phyloP scores from a whole-genome alignment of 2,329 filamentous ascomycete genomes.

The Aspergillus proliferans region DNA sequence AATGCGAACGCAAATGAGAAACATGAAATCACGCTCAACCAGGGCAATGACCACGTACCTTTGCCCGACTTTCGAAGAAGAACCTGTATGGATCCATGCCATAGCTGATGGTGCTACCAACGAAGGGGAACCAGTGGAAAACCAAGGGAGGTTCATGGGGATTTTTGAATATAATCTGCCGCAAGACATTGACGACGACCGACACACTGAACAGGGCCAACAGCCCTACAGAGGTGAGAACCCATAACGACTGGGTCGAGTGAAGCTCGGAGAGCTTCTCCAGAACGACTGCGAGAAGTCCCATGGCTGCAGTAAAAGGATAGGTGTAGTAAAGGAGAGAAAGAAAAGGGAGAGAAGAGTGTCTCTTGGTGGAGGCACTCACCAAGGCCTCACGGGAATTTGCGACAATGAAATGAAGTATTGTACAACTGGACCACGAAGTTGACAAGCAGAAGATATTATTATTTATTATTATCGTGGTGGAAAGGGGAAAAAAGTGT shows the following conservation, averaged over 20 bases:
- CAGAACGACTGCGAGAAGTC: slow-evolving; percentile 45
- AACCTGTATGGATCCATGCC: slow-evolving; percentile 74
- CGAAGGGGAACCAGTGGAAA: slow-evolving; percentile 61
- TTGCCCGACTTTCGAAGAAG: slow-evolving; percentile 60
- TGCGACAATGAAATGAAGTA: background rate
- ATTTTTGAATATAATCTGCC: slow-evolving; percentile 74
- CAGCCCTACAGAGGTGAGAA: slow-evolving; percentile 40
- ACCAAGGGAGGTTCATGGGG: slow-evolving; percentile 67
- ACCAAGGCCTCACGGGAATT: background rate
- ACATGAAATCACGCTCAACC: background rate
- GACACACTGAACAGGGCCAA: slow-evolving; percentile 47
- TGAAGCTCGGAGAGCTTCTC: slow-evolving; percentile 41
- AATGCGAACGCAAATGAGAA: slow-evolving; percentile 5
- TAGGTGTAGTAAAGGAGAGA: slow-evolving; percentile 2
- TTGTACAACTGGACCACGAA: background rate
- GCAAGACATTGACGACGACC: slow-evolving; percentile 71
- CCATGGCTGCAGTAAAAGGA: slow-evolving; percentile 36
- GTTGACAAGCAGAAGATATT: background rate
- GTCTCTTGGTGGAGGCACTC: background rate
- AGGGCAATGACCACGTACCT: slow-evolving; percentile 49
- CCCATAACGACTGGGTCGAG: slow-evolving; percentile 42
- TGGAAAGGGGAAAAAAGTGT: no score
- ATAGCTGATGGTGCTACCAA: slow-evolving; percentile 89
- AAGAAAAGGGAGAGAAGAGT: slow-evolving; percentile 1
- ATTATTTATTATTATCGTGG: no score